Base-by-base conservation (phyloP, 129 eudicot genomes). In the Rutidosis leptorrhynchoides region DNA sequence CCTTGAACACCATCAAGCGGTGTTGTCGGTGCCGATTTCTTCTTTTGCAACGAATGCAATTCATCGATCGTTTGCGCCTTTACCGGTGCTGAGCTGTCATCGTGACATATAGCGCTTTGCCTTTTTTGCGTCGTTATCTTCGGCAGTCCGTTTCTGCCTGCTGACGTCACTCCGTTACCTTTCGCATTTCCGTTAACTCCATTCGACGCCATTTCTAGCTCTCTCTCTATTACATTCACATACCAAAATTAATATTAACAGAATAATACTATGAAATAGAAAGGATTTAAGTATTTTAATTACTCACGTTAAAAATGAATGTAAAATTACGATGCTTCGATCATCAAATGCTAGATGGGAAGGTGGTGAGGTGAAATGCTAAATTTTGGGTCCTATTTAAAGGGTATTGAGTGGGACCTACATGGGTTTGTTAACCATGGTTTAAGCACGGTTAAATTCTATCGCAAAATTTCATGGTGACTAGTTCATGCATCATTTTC, bases 21-120 rank as follows among this genome's bases (percentile, higher is more conserved):
- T 6, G 90, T 83, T n/a, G 85, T 83, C 14, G 95, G 95, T 45
- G 87, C 87, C 25, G 95, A 84, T 49, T 77, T 87, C 85, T 87
- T 87, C 75, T 21, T 80, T 77, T 87, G 95, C 3, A 87, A 83
- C 16, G 87, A 84, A 68, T 84, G 95, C 58, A 87, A 81, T 64
- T 87, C 90, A 46, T 87, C 95, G 22, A 87, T 87, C 4, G 90
- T 87, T 74, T 84, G 85, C 0, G 85, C 95, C 72, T 79, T 87
- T 69, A 87, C 84, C 59, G 95, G 74, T 20, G 85, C 53, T 11
- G 87, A 68, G 7, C 83, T 78, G 64, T 84, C 95, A n/a, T 87
- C 95, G 56, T 77, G 87, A 60, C 95, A 84, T 27, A 87, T 51
- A 4, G 59, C 90, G 63, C 42, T 56, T 51, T 68, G 74, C 21